Percentiles rank a stretch among this genome's conserved stretches.
These are phyloP conservation scores for Plenodomus tracheiphilus DNA, from an alignment of 2,329 filamentous ascomycete genomes.

Conservation along the genomic window DNA sequence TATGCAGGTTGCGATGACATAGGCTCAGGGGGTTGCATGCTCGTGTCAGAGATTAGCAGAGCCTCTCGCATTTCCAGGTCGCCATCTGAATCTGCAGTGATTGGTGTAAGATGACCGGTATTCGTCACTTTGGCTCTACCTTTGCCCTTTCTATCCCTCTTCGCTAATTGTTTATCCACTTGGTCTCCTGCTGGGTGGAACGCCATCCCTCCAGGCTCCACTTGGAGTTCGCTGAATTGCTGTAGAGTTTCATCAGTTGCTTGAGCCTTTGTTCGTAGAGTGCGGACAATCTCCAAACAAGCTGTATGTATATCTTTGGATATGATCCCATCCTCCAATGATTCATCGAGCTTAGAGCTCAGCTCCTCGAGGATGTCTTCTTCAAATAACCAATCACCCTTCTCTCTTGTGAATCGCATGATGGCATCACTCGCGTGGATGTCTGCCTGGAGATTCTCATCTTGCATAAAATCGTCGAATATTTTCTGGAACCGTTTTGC, in stretches of 20 bases:
- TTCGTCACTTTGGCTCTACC: conserved; percentile 10
- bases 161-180: neutral
- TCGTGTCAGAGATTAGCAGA: neutral
- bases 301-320: conserved; percentile 18
- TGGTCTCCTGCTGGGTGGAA: neutral
- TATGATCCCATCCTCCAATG: conserved; percentile 35
- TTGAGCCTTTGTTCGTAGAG: neutral
- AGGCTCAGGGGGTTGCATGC: neutral
- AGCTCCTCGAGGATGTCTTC: conserved; percentile 31
- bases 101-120: conserved; percentile 14
- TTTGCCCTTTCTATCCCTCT: conserved; percentile 7
- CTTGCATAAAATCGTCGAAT: conserved; percentile 44
- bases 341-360: conserved; percentile 36
- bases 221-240: conserved; percentile 2
- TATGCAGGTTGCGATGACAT: conserved; percentile 9
- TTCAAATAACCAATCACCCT: conserved; percentile 23
- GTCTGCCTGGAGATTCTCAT: conserved; percentile 42
- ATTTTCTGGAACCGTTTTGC: conserved; percentile 40
- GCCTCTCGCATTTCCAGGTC: conserved; percentile 17
- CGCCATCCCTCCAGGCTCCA: neutral
- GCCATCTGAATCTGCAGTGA: conserved; percentile 17
- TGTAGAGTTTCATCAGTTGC: conserved; percentile 6
- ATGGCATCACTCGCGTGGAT: conserved; percentile 42
- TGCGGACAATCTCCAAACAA: conserved; percentile 16
- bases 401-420: conserved; percentile 43